These are phyloP conservation scores for Sarocladium kiliense DNA, from an alignment of 2,329 filamentous ascomycete species.

Conservation along the genomic window DNA sequence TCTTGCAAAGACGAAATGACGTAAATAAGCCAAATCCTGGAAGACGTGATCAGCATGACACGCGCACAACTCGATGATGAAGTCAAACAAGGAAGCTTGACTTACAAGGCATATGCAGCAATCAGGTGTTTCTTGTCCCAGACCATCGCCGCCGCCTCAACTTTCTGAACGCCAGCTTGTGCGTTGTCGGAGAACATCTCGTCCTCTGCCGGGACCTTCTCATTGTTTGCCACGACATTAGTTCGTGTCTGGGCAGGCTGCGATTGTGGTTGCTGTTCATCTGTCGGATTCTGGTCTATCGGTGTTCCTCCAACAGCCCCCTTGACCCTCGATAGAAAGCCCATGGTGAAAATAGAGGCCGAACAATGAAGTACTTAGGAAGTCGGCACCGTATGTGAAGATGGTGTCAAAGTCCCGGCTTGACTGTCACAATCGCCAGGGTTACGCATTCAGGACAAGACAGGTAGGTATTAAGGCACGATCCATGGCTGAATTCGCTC, in stretches of 20 bases:
- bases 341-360: too few relatives aligned
- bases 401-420: too few relatives aligned
- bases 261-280: background rate
- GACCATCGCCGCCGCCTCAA: constrained; percentile 17
- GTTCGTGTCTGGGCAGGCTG: background rate
- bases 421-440: too few relatives aligned
- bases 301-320: background rate
- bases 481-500: background rate
- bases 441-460: background rate
- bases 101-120: constrained; percentile 1
- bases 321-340: background rate
- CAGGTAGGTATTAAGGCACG: background rate
- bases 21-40: constrained; percentile 19
- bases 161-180: constrained; percentile 17
- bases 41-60: background rate
- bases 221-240: background rate
- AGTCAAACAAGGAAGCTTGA: background rate
- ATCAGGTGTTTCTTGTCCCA: constrained; percentile 13
- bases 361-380: too few relatives aligned
- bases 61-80: background rate
- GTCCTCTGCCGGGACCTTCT: background rate
- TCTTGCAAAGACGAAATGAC: constrained; percentile 17
- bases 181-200: background rate
- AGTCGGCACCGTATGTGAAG: too few relatives aligned
- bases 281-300: background rate